Base-by-base conservation (phyloP, 1,139 yeast genomes). In the Spathaspora sp. region DNA sequence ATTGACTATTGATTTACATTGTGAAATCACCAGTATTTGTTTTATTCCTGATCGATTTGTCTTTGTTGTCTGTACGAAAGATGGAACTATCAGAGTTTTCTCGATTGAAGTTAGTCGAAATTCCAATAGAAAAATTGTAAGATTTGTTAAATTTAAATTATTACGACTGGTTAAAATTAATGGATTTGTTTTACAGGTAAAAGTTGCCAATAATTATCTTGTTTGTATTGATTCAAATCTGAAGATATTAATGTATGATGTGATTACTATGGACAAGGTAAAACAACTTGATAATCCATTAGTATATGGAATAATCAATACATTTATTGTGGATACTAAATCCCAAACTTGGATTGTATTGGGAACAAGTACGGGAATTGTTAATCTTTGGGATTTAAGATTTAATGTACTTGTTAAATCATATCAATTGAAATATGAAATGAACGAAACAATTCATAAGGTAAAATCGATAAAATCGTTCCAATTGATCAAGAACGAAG, bases 341-440 rank as follows among this genome's bases (percentile, higher is more conserved):
- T 33, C 42, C 15, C 64, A 72, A 68, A 55, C 62, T 7, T 89
- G 97, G 91, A 56, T 87, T 3, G 61, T 89, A 4, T 60, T 86
- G 2, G 97, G 97, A 0, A 88, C 97, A 0, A 70, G 79, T 1
- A 77, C 76, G 40, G 98, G 98, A 1, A 67, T 84, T 1, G 61
- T 93, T 27, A 82, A 82, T 51, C 63, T 93, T 17, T 90, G 97
- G 96, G 97, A 91, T 63, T 56, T 87, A 39, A 70, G 96, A 46
- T 89, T 89, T 60, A 74, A 73, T 36, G 54, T 86, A 0, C 66
- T 79, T 41, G 69, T 88, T 25, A 83, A 79, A 50, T 70, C 84
- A 1, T 87, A 90, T 83, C 75, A 76, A 7, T 39, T 52, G 0
- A 34, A 43, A 24, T 33, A 41, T 9, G 40, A 24, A 10, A 71